Base-by-base conservation (phyloP, 1,139 yeast genomes). In the Saccharomycopsis phalli region DNA sequence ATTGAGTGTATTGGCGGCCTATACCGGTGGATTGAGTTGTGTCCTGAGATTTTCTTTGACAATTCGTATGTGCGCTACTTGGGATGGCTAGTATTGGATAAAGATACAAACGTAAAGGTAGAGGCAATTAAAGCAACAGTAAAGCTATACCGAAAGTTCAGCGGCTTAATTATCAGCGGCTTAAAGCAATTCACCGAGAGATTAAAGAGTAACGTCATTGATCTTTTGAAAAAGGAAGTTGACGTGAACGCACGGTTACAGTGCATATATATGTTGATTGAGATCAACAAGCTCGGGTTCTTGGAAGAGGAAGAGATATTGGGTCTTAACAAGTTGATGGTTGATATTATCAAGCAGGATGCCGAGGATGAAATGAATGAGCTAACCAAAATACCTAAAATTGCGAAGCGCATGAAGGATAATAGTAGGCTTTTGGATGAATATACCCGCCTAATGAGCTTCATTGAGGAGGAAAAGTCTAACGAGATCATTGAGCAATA, bases 81-180 rank as follows among this genome's bases (percentile, higher is more conserved):
- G 54, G 95, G 95, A 2, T 82, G 94, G 93, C 65, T 84, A 18
- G 61, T 87, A 36, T 77, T 91, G 6, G 97, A 88, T 53, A 68
- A 76, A 1, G 69, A 72, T 17, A 59, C 71, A 13, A 50, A 58
- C 3, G 93, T 84, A 1, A 68, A 95, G 49, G 55, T 64, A 4
- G 91, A 82, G 51, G 87, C 76, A 1, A 56, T 81, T 17, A 73
- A 68, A 49, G 68, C 71, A 3, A 60, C 88, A 37, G 54, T 62
- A 4, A 56, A 55, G 27, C 52, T 76, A 23, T 75, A 71, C 49
- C 69, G 63, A 41, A 58, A 59, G 42, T 61, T 59, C 28, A 49
- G 45, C 19, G 53, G 54, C 25, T 50, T 53, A 34, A 56, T 61
- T 8, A 65, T 62, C 8, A 57, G 57, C 18, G 79, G 79, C 0